Evolutionary conservation across 192 early-diverging fungal genomes (phyloP), one percentile per base, ranked within the genome.

Genomic region (Backusella australiensis): DNA sequence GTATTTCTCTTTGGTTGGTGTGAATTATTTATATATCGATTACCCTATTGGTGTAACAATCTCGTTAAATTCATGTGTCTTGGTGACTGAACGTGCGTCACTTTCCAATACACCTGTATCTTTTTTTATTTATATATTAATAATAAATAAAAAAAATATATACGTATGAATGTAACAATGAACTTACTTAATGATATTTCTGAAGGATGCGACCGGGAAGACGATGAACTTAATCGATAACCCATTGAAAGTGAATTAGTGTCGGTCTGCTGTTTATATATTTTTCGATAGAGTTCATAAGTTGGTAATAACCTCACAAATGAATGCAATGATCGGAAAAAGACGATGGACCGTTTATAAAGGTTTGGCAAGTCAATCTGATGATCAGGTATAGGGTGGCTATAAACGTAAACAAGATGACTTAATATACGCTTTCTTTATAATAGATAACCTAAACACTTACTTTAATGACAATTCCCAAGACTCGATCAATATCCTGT

Each of bases 321-420:
- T 17, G 91, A 85, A 85, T 91, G 93, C 9, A 98, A 80, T 15
- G 93, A 92, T 42, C 96, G 88, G 80, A 98, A 98, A 78, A 98
- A 95, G 23, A 93, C 90, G 66, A 95, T 94, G 12, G 92, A 93
- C 67, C 93, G 91, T 85, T 96, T 98, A 88, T 98, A 98, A 21
- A 96, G 89, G 70, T 90, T 87, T 4, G 94, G 93, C 21, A 95
- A 84, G 21, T 97, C 95, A 21, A 90, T 88, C 6, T 85, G 82
- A 19, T 87, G 86, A 39, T 88, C 78, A 34, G 88, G 86, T 29
- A 83, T 74, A 8, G 81, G 86, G 42, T 83, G 79, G 17, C 89
- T 89, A 74, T 17, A 5, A 12, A 44, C 5, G 15, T 17, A 17
- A 44, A 17, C 38, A 39, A 39, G 11, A 1, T 0, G 38, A 39